These are phyloP conservation scores for Exsudoporus floridanus DNA, from an alignment of 1,284 basidiomycete species.

Conservation along the genomic window DNA sequence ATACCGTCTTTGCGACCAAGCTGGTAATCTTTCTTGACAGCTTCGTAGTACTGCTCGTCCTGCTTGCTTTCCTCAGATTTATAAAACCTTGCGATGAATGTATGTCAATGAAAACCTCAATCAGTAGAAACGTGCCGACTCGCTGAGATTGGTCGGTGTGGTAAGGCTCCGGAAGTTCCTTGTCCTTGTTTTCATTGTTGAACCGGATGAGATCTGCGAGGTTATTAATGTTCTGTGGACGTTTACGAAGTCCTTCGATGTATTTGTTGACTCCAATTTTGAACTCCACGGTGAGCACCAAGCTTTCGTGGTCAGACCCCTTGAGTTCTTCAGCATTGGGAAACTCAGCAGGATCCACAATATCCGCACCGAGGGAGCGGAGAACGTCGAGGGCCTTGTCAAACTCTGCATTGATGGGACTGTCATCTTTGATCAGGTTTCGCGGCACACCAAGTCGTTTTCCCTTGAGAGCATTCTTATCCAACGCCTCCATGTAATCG, in stretches of 20 bases:
- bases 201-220: constrained; percentile 46
- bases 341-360: constrained; percentile 45
- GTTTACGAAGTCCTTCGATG: constrained; percentile 22
- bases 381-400: constrained; percentile 41
- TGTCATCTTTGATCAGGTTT: constrained; percentile 17
- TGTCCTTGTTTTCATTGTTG: constrained; percentile 41
- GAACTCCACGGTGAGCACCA: constrained; percentile 42
- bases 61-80: constrained; percentile 38
- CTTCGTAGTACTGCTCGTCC: constrained; percentile 41
- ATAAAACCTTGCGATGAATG: constrained; percentile 34
- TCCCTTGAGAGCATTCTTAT: constrained; percentile 38
- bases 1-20: constrained; percentile 45
- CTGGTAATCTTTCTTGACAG: constrained; percentile 38
- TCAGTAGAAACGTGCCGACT: constrained; percentile 9
- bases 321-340: constrained; percentile 37
- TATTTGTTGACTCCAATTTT: constrained; percentile 37
- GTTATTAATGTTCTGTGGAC: constrained; percentile 35
- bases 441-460: constrained; percentile 45
- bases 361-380: constrained; percentile 39
- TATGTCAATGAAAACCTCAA: neutral
- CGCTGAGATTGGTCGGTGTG: constrained; percentile 43
- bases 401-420: constrained; percentile 32
- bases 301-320: constrained; percentile 32
- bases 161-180: constrained; percentile 43
- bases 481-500: constrained; percentile 41